Conservation (phyloP, 2,329 filamentous ascomycete species). For the Ceratocystis cubensis region DNA sequence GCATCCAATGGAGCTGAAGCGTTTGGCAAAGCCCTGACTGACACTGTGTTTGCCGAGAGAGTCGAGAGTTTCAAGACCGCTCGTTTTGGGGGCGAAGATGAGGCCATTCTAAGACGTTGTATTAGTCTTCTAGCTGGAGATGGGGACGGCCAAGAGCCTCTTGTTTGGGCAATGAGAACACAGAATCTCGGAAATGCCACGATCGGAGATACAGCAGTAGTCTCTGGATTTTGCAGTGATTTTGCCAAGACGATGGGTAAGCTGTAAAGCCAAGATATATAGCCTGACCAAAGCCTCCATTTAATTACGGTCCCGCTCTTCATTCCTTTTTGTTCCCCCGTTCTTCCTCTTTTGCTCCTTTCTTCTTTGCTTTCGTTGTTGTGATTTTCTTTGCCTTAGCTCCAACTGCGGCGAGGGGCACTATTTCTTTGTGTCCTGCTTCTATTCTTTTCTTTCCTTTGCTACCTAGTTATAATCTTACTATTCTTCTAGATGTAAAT, state of each 20-base stretch:
- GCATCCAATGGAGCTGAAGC: background rate
- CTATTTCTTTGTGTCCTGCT: background rate
- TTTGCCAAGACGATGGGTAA: conserved; percentile 13
- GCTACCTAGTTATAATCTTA: background rate
- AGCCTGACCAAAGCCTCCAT: background rate
- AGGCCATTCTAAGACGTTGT: conserved; percentile 5
- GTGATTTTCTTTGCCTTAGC: background rate
- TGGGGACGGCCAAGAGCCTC: background rate
- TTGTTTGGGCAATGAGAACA: conserved; percentile 14
- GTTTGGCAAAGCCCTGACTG: background rate
- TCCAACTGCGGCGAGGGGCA: background rate
- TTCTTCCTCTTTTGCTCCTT: background rate
- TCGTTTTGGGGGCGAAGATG: conserved; percentile 11
- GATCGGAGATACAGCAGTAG: background rate
- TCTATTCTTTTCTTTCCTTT: background rate
- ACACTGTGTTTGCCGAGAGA: background rate
- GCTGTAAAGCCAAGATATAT: background rate
- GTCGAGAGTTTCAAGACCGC: conserved; percentile 8
- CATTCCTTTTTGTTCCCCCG: background rate
- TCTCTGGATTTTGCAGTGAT: background rate
- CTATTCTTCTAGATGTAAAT: background rate
- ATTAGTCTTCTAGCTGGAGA: conserved; percentile 3
- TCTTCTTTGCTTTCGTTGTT: background rate
- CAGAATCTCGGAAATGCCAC: background rate
- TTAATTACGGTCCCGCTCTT: background rate